These are phyloP conservation scores for Cyclostephanos tholiformis DNA, from an alignment of 108 stramenopile genomes.

Conservation along the genomic window DNA sequence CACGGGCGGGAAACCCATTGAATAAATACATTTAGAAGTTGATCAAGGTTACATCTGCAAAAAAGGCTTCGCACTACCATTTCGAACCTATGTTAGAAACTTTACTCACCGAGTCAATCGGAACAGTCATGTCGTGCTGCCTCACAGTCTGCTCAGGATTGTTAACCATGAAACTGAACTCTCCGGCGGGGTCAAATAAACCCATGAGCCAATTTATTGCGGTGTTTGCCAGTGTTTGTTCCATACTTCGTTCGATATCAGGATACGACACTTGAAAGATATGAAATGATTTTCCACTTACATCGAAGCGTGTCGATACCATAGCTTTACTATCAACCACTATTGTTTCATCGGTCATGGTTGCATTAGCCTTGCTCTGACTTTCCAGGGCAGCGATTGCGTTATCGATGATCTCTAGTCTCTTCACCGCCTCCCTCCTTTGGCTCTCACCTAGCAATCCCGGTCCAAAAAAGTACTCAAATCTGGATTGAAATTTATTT, in stretches of 20 bases:
- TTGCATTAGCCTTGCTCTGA: constrained; percentile 20
- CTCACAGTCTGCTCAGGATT: constrained; percentile 15
- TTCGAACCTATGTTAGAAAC: background rate
- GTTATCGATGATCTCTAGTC: constrained; percentile 37
- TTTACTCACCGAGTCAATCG: constrained; percentile 13
- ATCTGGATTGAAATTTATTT: constrained; percentile 22
- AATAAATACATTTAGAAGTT: background rate
- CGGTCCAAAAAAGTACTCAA: constrained; percentile 40
- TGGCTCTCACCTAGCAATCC: constrained; percentile 16
- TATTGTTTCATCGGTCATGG: constrained; percentile 20
- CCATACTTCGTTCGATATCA: constrained; percentile 9
- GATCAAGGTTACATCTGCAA: background rate
- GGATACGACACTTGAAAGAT: constrained; percentile 39
- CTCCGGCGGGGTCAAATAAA: constrained; percentile 29
- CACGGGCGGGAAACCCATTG: background rate
- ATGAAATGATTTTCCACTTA: constrained; percentile 35
- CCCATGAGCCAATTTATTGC: constrained; percentile 39
- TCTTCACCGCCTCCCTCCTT: constrained; percentile 15
- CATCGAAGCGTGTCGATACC: constrained; percentile 2
- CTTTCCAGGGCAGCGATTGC: constrained; percentile 21
- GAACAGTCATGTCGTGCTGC: constrained; percentile 17
- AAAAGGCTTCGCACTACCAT: background rate
- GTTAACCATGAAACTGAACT: constrained; percentile 38
- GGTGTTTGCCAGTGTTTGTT: constrained; percentile 5
- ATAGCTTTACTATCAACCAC: constrained; percentile 13